These are phyloP conservation scores for Nitzschia sp. DNA, from an alignment of 108 stramenopile genomes.

Conservation along the genomic window DNA sequence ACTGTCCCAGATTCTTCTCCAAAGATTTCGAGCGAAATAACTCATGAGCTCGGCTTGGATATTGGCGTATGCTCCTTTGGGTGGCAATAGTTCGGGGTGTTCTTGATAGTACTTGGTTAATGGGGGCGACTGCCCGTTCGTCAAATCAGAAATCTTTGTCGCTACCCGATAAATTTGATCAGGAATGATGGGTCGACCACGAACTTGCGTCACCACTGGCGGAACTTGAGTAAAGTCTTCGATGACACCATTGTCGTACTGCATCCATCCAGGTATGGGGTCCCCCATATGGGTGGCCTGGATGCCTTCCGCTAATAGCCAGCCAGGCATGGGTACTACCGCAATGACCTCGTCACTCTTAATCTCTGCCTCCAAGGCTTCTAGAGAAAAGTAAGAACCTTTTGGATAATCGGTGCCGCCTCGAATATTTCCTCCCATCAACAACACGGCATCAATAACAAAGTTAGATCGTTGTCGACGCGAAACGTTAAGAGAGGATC, in stretches of 20 bases:
- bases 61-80: slow-evolving; percentile 50
- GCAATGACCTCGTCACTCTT: slow-evolving; percentile 41
- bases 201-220: slow-evolving; percentile 39
- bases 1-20: slow-evolving; percentile 41
- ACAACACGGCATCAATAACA: slow-evolving; percentile 24
- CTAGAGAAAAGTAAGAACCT: slow-evolving; percentile 42
- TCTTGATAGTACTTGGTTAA: slow-evolving; percentile 44
- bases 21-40: slow-evolving; percentile 50
- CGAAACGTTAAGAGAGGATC: slow-evolving; percentile 27
- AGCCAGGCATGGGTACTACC: slow-evolving; percentile 51
- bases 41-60: slow-evolving; percentile 53
- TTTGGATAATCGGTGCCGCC: slow-evolving; percentile 38
- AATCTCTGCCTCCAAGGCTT: slow-evolving; percentile 50
- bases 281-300: slow-evolving; percentile 48
- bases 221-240: slow-evolving; percentile 21
- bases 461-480: background rate
- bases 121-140: slow-evolving; percentile 49
- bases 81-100: slow-evolving; percentile 36
- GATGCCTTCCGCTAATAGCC: slow-evolving; percentile 43
- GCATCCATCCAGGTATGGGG: slow-evolving; percentile 60
- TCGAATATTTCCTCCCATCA: slow-evolving; percentile 38
- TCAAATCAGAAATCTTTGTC: slow-evolving; percentile 52
- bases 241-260: slow-evolving; percentile 47
- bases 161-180: slow-evolving; percentile 46
- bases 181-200: slow-evolving; percentile 34